Percentiles rank a stretch among this genome's conserved stretches.
These are phyloP conservation scores for Botryotinia globosa DNA, from an alignment of 2,329 filamentous ascomycete species.

Conservation along the genomic window DNA sequence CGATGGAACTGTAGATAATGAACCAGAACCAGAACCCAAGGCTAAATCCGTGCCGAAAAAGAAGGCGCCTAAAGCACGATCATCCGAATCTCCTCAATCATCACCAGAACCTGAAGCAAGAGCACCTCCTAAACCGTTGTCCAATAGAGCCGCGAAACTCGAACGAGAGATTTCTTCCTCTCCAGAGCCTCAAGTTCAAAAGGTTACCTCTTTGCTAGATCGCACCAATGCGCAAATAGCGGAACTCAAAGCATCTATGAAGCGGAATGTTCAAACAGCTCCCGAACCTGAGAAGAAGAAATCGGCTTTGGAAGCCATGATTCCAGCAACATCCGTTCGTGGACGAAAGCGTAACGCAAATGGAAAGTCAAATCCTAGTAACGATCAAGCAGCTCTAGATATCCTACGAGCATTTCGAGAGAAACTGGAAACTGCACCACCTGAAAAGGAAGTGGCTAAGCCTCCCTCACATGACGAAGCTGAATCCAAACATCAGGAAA, in stretches of 20 bases:
- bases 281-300: slow-evolving; percentile 58
- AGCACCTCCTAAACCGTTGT: slow-evolving; percentile 32
- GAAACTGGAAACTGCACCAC: slow-evolving; percentile 60
- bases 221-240: slow-evolving; percentile 77
- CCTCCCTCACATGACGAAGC: slow-evolving; percentile 26
- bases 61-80: slow-evolving; percentile 36
- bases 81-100: slow-evolving; percentile 40
- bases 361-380: slow-evolving; percentile 49
- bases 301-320: slow-evolving; percentile 68
- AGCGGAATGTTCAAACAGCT: slow-evolving; percentile 55
- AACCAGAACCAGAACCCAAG: slow-evolving; percentile 36
- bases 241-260: slow-evolving; percentile 78
- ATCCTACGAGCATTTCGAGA: slow-evolving; percentile 77
- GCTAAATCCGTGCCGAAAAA: slow-evolving; percentile 37
- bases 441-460: slow-evolving; percentile 41
- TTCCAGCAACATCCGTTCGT: slow-evolving; percentile 66
- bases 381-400: slow-evolving; percentile 64
- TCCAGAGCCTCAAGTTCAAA: slow-evolving; percentile 39
- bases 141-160: slow-evolving; percentile 36
- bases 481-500: slow-evolving; percentile 26
- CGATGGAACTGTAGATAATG: slow-evolving; percentile 43
- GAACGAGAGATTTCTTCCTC: slow-evolving; percentile 41
- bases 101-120: slow-evolving; percentile 41
- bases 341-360: slow-evolving; percentile 68
- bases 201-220: slow-evolving; percentile 52